Conservation (phyloP, 345 rosid species). For the Syzygium grande region DNA sequence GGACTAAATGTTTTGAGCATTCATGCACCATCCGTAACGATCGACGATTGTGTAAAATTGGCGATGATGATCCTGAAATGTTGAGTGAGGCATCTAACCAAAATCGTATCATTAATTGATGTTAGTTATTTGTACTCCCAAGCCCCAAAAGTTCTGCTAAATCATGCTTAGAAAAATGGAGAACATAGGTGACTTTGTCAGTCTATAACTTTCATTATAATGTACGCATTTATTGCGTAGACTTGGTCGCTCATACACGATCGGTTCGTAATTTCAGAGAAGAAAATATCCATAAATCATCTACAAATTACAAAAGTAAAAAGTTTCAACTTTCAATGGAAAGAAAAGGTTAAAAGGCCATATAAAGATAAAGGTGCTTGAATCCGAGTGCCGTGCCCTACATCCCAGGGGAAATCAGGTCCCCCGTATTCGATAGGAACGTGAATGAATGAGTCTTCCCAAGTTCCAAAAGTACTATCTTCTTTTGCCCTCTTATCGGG, state of each 20-base stretch:
- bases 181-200: neutral
- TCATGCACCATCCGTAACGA: neutral
- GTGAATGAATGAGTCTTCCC: neutral
- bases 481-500: neutral
- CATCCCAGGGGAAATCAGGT: neutral
- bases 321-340: neutral
- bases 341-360: neutral
- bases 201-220: neutral
- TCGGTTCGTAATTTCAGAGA: neutral
- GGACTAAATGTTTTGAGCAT: neutral
- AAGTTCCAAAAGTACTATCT: neutral
- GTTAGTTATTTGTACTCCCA: neutral
- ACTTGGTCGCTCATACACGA: neutral
- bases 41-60: neutral
- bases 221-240: neutral
- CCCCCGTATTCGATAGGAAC: neutral
- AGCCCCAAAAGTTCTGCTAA: neutral
- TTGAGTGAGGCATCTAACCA: neutral
- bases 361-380: neutral
- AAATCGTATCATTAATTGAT: neutral
- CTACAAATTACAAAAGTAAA: neutral
- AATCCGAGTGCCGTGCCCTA: neutral
- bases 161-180: neutral
- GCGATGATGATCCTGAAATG: neutral
- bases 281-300: neutral